These are phyloP conservation scores for Leccinum huronense DNA, from an alignment of 1,284 basidiomycete genomes.

Conservation along the genomic window DNA sequence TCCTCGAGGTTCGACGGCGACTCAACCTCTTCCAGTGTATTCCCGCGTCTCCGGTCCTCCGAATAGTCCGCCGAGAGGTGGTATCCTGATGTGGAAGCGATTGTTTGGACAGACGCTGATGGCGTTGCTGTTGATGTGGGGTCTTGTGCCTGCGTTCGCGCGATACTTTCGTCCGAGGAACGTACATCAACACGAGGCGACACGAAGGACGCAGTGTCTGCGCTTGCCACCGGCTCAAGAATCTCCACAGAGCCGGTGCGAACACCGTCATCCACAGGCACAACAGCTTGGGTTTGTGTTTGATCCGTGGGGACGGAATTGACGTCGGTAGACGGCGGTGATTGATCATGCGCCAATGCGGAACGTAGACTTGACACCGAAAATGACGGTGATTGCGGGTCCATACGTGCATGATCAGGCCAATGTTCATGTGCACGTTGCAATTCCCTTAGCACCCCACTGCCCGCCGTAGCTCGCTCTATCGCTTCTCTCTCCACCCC, in stretches of 20 bases:
- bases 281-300: conserved; percentile 43
- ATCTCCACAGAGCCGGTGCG: conserved; percentile 17
- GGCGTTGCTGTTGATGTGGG: conserved; percentile 20
- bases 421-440: conserved; percentile 21
- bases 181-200: conserved; percentile 31
- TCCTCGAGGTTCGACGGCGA: conserved; percentile 43
- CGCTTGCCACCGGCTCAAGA: conserved; percentile 20
- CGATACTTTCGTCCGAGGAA: conserved; percentile 16
- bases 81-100: conserved; percentile 16
- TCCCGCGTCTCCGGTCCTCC: conserved; percentile 9
- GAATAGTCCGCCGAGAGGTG: not conserved
- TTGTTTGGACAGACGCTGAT: conserved; percentile 13
- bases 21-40: conserved; percentile 11
- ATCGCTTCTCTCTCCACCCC: conserved; percentile 49
- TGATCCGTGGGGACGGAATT: conserved; percentile 32
- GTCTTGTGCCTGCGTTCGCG: conserved; percentile 18
- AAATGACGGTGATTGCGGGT: conserved; percentile 31
- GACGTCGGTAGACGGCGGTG: conserved; percentile 18
- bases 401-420: conserved; percentile 21
- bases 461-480: conserved; percentile 27
- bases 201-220: conserved; percentile 21
- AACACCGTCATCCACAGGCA: conserved; percentile 44
- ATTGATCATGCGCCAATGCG: conserved; percentile 17
- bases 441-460: conserved; percentile 27
- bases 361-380: conserved; percentile 15